Evolutionary conservation across 225 moss, liverwort and hornwort species (phyloP).

Genomic region (Marchantia paleacea): DNA sequence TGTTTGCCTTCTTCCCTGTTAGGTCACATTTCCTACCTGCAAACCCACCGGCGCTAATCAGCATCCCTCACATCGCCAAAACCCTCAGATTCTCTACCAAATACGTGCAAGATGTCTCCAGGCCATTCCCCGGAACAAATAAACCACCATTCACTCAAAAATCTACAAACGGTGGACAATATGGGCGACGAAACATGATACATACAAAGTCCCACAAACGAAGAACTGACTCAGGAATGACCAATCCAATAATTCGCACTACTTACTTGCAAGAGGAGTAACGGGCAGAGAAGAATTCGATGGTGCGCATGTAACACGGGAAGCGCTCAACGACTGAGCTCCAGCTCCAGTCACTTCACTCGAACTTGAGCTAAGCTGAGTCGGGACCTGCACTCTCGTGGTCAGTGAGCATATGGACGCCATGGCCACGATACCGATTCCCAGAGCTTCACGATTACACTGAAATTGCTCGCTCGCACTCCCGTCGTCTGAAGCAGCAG

Average conservation of each 20-base stretch:
- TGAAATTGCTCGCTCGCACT: too few relatives aligned
- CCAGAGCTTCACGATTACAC: too few relatives aligned
- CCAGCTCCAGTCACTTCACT: conserved; percentile 32
- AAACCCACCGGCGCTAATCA: not conserved
- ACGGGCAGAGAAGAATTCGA: conserved; percentile 31
- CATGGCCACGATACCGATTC: conserved; percentile 27
- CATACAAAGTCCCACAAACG: not conserved
- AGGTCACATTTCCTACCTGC: conserved; percentile 46
- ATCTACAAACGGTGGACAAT: not conserved
- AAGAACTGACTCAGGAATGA: not conserved
- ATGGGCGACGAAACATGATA: not conserved
- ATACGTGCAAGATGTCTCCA: too few relatives aligned
- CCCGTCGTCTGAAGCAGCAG: too few relatives aligned
- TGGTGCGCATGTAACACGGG: not conserved
- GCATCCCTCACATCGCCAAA: too few relatives aligned
- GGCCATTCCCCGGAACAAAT: not conserved
- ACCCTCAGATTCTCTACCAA: too few relatives aligned
- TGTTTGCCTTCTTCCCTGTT: conserved; percentile 56
- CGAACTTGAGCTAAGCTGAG: conserved; percentile 21
- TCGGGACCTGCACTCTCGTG: conserved; percentile 10
- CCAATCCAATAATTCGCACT: not conserved
- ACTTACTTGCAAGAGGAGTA: conserved; percentile 42
- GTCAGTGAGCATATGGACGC: conserved; percentile 38
- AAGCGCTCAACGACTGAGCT: conserved; percentile 11
- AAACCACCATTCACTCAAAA: not conserved